A percentile compares a stretch with the other conserved stretches of the same genome.
Conservation (phyloP, 73 alveolate species). For the Vitrella brassicaformis region DNA sequence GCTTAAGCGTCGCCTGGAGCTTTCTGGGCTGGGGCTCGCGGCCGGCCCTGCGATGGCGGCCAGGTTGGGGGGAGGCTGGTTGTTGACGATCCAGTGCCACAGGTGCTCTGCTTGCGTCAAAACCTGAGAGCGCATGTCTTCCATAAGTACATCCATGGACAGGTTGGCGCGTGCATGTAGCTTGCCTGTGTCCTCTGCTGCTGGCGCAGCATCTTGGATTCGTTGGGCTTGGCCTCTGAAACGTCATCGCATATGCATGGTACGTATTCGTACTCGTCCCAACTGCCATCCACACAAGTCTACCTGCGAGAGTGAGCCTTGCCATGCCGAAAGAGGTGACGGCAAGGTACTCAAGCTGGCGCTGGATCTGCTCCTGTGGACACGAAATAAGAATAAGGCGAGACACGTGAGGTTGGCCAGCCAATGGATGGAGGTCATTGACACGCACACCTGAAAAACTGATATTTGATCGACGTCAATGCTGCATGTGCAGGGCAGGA, state of each 20-base stretch:
- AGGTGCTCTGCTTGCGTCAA: neutral
- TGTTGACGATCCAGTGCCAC: neutral
- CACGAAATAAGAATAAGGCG: no score
- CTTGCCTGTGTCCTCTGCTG: neutral
- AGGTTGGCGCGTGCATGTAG: neutral
- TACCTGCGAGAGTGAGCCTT: neutral
- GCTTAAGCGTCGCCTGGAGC: no score
- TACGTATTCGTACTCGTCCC: no score
- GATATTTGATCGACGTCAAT: no score
- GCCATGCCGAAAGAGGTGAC: neutral
- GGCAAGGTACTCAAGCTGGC: neutral
- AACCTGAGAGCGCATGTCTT: neutral
- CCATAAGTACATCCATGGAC: neutral
- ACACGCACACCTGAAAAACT: no score
- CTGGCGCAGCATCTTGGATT: neutral
- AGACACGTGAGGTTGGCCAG: no score
- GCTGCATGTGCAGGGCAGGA: no score
- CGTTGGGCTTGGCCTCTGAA: neutral
- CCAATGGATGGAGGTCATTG: no score
- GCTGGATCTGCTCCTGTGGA: neutral
- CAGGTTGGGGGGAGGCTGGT: neutral
- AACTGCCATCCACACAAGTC: no score
- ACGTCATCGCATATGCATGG: no score
- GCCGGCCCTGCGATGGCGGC: no score
- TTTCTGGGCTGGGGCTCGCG: no score